phyloP scores from a whole-genome alignment of 441 rosid species.

The Biscutella laevigata region DNA sequence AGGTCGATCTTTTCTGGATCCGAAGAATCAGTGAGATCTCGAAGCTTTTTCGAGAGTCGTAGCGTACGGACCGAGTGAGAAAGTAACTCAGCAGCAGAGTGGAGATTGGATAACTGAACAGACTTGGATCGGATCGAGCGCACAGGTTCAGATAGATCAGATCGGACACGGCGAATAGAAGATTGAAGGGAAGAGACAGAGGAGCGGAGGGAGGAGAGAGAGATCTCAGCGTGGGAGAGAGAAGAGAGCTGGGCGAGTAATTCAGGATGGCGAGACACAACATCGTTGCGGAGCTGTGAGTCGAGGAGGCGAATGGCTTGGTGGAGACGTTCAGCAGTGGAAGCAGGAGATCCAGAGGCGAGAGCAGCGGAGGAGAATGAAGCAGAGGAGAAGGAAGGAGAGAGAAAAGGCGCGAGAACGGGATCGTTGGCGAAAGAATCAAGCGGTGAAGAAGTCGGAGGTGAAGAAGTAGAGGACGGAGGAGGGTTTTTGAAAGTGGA shows the following conservation, averaged over 20 bases:
- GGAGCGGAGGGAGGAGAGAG: conserved; percentile 79
- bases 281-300: conserved; percentile 79
- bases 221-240: conserved; percentile 69
- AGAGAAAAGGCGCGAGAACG: conserved; percentile 71
- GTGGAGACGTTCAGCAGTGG: conserved; percentile 92
- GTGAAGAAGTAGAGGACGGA: conserved; percentile 25
- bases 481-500: conserved; percentile 56
- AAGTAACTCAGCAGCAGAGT: conserved; percentile 54
- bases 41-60: conserved; percentile 69
- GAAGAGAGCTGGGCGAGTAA: conserved; percentile 86
- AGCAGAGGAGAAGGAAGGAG: conserved; percentile 75
- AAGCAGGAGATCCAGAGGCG: conserved; percentile 94
- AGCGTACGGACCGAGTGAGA: conserved; percentile 72
- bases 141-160: conserved; percentile 79
- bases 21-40: conserved; percentile 46
- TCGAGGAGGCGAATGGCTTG: conserved; percentile 87
- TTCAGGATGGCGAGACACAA: conserved; percentile 73
- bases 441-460: conserved; percentile 36
- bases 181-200: conserved; percentile 78
- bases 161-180: conserved; percentile 64
- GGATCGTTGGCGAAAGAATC: conserved; percentile 68
- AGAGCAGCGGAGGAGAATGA: conserved; percentile 91
- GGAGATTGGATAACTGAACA: conserved; percentile 61
- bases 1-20: conserved; percentile 79
- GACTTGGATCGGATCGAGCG: conserved; percentile 56